Conservation (phyloP, 2,329 filamentous ascomycete genomes). For the Talaromyces sp. region DNA sequence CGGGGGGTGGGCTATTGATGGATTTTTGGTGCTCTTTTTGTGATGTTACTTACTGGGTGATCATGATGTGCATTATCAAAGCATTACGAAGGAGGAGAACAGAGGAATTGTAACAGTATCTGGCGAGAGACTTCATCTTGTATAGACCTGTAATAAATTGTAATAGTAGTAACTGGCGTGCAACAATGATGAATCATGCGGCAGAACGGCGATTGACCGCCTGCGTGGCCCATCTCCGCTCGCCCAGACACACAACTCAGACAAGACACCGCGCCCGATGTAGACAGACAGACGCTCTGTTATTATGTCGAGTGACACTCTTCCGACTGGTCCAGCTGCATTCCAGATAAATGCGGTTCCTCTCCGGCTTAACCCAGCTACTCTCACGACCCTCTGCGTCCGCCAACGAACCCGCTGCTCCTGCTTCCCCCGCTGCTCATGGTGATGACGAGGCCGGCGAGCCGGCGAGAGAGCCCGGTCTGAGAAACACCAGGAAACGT, state of each 20-base stretch:
- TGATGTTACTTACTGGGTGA: neutral
- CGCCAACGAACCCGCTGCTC: slow-evolving; percentile 2
- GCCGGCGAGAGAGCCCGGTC: slow-evolving; percentile 20
- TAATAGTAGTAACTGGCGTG: neutral
- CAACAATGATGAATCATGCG: neutral
- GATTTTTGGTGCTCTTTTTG: neutral
- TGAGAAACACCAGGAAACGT: slow-evolving; percentile 15
- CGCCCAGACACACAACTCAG: neutral
- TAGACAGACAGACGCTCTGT: neutral
- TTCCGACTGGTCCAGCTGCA: slow-evolving; percentile 13
- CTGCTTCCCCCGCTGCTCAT: slow-evolving; percentile 16
- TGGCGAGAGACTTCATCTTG: neutral
- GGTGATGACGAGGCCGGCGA: slow-evolving; percentile 17
- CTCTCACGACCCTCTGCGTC: slow-evolving; percentile 10
- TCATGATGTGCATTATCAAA: slow-evolving; percentile 5
- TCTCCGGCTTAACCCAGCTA: slow-evolving; percentile 15
- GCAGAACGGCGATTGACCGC: neutral
- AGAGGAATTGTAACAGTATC: slow-evolving; percentile 9
- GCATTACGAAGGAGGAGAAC: neutral
- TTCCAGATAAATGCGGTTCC: slow-evolving; percentile 18
- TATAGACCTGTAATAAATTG: neutral
- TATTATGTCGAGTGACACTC: slow-evolving; percentile 10
- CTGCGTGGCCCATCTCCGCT: neutral
- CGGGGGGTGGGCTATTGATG: neutral
- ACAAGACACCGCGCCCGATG: neutral